These are phyloP conservation scores for Apiosordaria backusii DNA, from an alignment of 495 filamentous ascomycete genomes.

Conservation along the genomic window DNA sequence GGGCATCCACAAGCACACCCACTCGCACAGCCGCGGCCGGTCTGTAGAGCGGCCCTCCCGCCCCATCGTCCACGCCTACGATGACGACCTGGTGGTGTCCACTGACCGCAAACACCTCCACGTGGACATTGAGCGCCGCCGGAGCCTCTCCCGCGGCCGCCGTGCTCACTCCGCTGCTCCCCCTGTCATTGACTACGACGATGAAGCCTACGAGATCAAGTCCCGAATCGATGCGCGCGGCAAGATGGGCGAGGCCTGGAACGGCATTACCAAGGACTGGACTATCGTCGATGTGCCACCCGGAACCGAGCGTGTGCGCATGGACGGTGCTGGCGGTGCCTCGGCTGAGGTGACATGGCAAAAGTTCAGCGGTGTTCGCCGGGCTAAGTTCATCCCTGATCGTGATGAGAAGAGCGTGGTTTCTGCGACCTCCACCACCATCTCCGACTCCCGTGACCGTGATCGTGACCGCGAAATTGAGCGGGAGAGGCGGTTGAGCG, in stretches of 20 bases:
- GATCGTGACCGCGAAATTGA: slow-evolving; percentile 32
- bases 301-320: slow-evolving; percentile 67
- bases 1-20: slow-evolving; percentile 43
- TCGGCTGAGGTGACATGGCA: slow-evolving; percentile 68
- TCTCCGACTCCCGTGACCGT: slow-evolving; percentile 32
- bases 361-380: slow-evolving; percentile 70
- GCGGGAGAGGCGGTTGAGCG: slow-evolving; percentile 36
- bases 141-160: slow-evolving; percentile 32
- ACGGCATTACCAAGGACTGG: slow-evolving; percentile 69
- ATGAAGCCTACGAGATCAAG: slow-evolving; percentile 67
- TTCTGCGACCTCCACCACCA: slow-evolving; percentile 29
- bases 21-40: slow-evolving; percentile 30
- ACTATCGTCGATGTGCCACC: slow-evolving; percentile 76
- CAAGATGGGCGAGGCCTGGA: slow-evolving; percentile 62
- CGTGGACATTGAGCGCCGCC: slow-evolving; percentile 47
- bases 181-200: slow-evolving; percentile 39
- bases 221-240: slow-evolving; percentile 55
- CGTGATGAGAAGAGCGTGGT: slow-evolving; percentile 33
- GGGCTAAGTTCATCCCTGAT: slow-evolving; percentile 62
- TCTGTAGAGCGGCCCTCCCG: slow-evolving; percentile 34
- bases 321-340: slow-evolving; percentile 69
- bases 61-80: slow-evolving; percentile 29
- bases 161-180: slow-evolving; percentile 49
- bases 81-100: slow-evolving; percentile 40
- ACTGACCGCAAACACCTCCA: slow-evolving; percentile 59